These are phyloP conservation scores for Fusarium newnesense DNA, from an alignment of 2,329 filamentous ascomycete species.

Conservation along the genomic window DNA sequence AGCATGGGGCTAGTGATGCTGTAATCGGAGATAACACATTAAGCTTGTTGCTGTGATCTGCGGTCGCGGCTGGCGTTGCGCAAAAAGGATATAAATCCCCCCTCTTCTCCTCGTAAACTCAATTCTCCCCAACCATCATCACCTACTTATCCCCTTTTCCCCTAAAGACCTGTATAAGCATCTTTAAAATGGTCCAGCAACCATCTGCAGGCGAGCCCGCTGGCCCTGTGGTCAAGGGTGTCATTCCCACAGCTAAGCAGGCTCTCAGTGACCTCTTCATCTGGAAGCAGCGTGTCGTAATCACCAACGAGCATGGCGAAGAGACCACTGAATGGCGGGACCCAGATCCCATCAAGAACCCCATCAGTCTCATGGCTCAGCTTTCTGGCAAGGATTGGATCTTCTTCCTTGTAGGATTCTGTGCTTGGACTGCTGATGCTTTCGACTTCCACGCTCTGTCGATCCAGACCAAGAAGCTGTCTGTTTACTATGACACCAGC, in stretches of 20 bases:
- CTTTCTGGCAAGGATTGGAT: conserved; percentile 75
- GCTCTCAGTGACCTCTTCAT: conserved; percentile 72
- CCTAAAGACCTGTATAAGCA: neutral
- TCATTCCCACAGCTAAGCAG: conserved; percentile 72
- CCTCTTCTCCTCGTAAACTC: neutral
- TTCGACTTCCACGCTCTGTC: conserved; percentile 87
- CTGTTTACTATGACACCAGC: conserved; percentile 58
- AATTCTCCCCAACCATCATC: neutral
- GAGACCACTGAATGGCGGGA: conserved; percentile 73
- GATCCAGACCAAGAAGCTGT: conserved; percentile 79
- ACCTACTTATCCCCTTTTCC: neutral
- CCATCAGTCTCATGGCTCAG: conserved; percentile 73
- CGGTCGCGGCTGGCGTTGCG: neutral
- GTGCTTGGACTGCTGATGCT: conserved; percentile 82
- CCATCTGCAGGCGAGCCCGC: conserved; percentile 59
- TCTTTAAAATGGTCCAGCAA: conserved; percentile 8
- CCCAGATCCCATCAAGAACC: conserved; percentile 75
- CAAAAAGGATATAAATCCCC: conserved; percentile 15
- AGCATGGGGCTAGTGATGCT: neutral
- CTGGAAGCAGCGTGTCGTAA: conserved; percentile 78
- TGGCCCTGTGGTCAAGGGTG: conserved; percentile 74
- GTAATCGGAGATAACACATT: conserved; percentile 8
- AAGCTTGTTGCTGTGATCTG: conserved; percentile 3
- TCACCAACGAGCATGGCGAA: conserved; percentile 73
- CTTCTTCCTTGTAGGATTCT: conserved; percentile 79